Evolutionary conservation across 2,329 filamentous ascomycete genomes (phyloP).

Genomic region (Sarocladiaceae sp.): DNA sequence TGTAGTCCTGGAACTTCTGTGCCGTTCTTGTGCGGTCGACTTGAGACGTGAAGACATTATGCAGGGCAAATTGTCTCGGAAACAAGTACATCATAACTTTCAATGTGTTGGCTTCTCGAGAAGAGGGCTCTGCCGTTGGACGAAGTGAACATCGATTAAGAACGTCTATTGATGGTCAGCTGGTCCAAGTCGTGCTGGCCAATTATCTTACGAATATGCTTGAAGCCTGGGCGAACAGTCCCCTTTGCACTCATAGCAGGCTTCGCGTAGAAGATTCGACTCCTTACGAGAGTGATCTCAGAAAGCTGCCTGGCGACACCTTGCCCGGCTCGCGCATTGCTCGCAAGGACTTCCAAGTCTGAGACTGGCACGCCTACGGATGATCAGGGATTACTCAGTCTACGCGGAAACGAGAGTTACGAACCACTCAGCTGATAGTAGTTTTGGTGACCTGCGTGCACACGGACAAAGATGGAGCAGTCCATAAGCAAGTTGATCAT

Average conservation of each 20-base stretch:
- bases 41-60: slow-evolving; percentile 82
- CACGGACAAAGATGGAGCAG: slow-evolving; percentile 67
- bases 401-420: slow-evolving; percentile 16
- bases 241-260: slow-evolving; percentile 66
- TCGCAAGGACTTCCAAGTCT: slow-evolving; percentile 32
- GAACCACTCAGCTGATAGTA: slow-evolving; percentile 76
- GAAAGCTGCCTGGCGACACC: slow-evolving; percentile 31
- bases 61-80: slow-evolving; percentile 80
- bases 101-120: slow-evolving; percentile 45
- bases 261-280: slow-evolving; percentile 80
- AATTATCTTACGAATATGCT: slow-evolving; percentile 66
- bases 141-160: slow-evolving; percentile 61
- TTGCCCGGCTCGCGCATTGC: slow-evolving; percentile 7
- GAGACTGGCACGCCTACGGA: slow-evolving; percentile 44
- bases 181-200: slow-evolving; percentile 9
- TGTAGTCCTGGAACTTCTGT: slow-evolving; percentile 80
- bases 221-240: slow-evolving; percentile 67
- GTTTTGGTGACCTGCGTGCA: slow-evolving; percentile 59
- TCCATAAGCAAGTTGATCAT: slow-evolving; percentile 76
- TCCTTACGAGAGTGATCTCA: slow-evolving; percentile 72
- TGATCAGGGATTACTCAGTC: slow-evolving; percentile 11
- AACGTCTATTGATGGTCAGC: slow-evolving; percentile 57
- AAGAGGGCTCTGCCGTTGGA: background rate
- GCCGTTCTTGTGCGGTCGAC: slow-evolving; percentile 62
- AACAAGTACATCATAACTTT: slow-evolving; percentile 92